Base-by-base conservation (phyloP, 2,329 filamentous ascomycete genomes). In the Diaporthe batatas region DNA sequence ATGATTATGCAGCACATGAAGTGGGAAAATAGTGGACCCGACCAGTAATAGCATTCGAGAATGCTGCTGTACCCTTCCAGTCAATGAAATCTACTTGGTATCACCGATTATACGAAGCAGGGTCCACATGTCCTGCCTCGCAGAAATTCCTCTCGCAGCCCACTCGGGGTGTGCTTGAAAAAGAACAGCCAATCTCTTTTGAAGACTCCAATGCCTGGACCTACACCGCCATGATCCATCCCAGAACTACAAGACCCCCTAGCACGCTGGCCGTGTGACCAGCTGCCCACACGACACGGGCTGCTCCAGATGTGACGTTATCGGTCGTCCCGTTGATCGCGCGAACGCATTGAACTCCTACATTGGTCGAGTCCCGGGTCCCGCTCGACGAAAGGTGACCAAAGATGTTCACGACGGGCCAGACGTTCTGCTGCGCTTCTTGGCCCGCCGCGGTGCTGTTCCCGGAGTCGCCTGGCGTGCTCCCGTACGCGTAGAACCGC, bases 401-500 rank as follows among this genome's bases (percentile, higher is more conserved):
- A 34, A 72, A 72, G 4, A 72, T 68, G 11, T 64, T 72, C 23
- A 72, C 36, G 34, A 72, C 71, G 7, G 64, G 39, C 64, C 64
- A 69, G 4, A 69, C 54, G 11, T 72, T 72, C 44, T 72, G 49
- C 23, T 16, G 29, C 14, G 70, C 70, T n/a, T 59, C 70, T 18
- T 53, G 21, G 23, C 32, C 21, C 11, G 62, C 70, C 8, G 70
- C 32, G n/a, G 53, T 62, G 36, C 34, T 34, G 42, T 72, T 59
- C 21, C 44, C 39, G 23, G 62, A 53, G 44, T 72, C 53, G 12
- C 42, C 53, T 3, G 62, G 62, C 34, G 18, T 16, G 34, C 62
- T 72, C 14, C 62, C 70, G n/a, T 53, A 68, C 8, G 70, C 70
- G 64, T 68, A 72, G 39, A 72, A 72, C 10, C 62, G 70, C n/a